A percentile compares a stretch with the other conserved stretches of the same genome.
Conservation (phyloP, 2,329 filamentous ascomycete species). For the Rutstroemia sp. region DNA sequence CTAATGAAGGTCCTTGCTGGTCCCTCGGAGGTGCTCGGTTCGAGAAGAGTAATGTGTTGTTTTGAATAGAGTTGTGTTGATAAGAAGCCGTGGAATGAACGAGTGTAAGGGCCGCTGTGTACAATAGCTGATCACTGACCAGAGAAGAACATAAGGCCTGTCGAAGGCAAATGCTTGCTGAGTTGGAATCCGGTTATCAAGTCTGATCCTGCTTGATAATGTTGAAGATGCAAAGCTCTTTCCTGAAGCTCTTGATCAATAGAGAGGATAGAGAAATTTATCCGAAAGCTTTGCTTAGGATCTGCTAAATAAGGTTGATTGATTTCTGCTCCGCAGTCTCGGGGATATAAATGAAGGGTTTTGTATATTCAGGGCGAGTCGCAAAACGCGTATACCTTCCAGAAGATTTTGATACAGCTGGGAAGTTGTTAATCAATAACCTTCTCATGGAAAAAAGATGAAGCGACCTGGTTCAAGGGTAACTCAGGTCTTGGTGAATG, state of each 20-base stretch:
- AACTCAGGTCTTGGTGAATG: slow-evolving; percentile 14
- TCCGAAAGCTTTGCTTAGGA: slow-evolving; percentile 14
- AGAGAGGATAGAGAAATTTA: slow-evolving; percentile 15
- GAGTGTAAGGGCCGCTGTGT: slow-evolving; percentile 24
- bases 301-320: slow-evolving; percentile 25
- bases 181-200: slow-evolving; percentile 9
- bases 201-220: slow-evolving; percentile 9
- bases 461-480: slow-evolving; percentile 22
- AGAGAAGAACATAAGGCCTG: slow-evolving; percentile 23
- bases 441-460: slow-evolving; percentile 15
- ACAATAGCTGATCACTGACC: slow-evolving; percentile 24
- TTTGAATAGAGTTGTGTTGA: neutral
- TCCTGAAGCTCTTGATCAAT: slow-evolving; percentile 17
- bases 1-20: neutral
- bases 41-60: neutral
- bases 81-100: slow-evolving; percentile 25
- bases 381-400: slow-evolving; percentile 25
- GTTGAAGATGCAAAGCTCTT: slow-evolving; percentile 15
- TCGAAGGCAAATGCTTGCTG: slow-evolving; percentile 17
- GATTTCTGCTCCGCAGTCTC: slow-evolving; percentile 18
- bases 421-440: slow-evolving; percentile 3
- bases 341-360: slow-evolving; percentile 18
- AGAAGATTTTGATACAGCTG: slow-evolving; percentile 6
- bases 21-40: slow-evolving; percentile 4
- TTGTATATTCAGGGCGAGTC: slow-evolving; percentile 22